Evolutionary conservation across 345 rosid genomes (phyloP).

Genomic region (Leavenworthia alabamica): DNA sequence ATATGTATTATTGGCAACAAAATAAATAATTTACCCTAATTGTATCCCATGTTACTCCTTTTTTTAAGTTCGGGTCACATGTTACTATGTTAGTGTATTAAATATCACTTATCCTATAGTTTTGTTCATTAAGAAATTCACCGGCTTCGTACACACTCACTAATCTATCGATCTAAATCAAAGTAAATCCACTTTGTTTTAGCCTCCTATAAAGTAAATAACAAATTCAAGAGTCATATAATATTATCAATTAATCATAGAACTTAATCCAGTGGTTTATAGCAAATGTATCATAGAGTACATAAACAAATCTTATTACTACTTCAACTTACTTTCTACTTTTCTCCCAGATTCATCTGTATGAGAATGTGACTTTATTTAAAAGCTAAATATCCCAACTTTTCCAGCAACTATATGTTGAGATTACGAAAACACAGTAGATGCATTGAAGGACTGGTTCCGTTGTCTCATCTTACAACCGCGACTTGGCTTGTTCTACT

Average conservation of each 20-base stretch:
- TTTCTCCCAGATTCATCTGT: slow-evolving; percentile 19
- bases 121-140: no score
- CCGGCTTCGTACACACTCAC: no score
- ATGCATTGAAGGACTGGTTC: no score
- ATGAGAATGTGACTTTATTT: slow-evolving; percentile 25
- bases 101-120: no score
- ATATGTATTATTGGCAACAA: no score
- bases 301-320: slow-evolving; percentile 5
- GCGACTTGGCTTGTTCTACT: slow-evolving; percentile 38
- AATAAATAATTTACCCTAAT: no score
- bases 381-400: no score
- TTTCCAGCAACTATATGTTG: no score
- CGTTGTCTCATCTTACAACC: slow-evolving; percentile 26
- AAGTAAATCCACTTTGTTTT: not conserved
- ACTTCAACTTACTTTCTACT: slow-evolving; percentile 12
- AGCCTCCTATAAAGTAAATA: not conserved
- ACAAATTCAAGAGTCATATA: not conserved
- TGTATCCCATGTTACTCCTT: no score
- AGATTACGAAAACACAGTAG: no score
- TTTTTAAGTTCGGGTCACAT: no score
- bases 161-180: not conserved
- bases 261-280: slow-evolving; percentile 4
- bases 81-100: no score
- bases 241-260: slow-evolving; percentile 4
- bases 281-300: slow-evolving; percentile 10